Conservation (phyloP, 2,329 filamentous ascomycete genomes). For the Trichoderma cornu-damae region DNA sequence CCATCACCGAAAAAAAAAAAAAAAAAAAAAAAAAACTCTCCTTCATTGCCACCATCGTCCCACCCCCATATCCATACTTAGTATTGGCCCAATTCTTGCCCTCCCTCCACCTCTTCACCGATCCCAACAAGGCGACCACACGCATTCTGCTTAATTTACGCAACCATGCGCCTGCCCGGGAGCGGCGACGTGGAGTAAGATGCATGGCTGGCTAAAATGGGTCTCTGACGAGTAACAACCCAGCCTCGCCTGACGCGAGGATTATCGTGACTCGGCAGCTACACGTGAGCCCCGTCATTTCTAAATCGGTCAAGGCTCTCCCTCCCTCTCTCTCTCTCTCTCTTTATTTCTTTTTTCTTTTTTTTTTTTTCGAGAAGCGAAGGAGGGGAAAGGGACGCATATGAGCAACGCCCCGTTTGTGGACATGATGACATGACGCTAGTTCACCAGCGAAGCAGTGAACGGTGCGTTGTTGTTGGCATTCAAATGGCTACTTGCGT, state of each 20-base stretch:
- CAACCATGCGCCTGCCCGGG: background rate
- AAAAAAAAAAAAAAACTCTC: background rate
- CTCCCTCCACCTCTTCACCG: background rate
- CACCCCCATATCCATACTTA: background rate
- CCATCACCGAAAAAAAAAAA: background rate
- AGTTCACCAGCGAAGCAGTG: background rate
- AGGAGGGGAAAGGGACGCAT: no score
- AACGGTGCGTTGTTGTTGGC: background rate
- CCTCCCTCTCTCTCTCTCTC: no score
- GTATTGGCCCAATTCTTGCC: background rate
- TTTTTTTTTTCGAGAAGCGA: no score
- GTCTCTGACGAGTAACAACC: background rate
- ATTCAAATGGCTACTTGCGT: background rate
- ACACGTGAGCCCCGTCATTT: background rate
- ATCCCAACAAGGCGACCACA: background rate
- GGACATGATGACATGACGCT: background rate
- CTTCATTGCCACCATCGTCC: background rate
- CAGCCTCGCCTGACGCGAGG: background rate
- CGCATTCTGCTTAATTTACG: background rate
- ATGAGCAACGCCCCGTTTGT: background rate
- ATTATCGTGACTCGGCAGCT: background rate
- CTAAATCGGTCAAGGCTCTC: background rate
- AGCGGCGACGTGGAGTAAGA: slow-evolving; percentile 9
- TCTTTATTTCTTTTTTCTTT: no score
- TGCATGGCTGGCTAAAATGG: slow-evolving; percentile 8